A percentile compares a stretch with the other conserved stretches of the same genome.
phyloP scores from a whole-genome alignment of 257 asterid species.

The Euphrasia confusa region DNA sequence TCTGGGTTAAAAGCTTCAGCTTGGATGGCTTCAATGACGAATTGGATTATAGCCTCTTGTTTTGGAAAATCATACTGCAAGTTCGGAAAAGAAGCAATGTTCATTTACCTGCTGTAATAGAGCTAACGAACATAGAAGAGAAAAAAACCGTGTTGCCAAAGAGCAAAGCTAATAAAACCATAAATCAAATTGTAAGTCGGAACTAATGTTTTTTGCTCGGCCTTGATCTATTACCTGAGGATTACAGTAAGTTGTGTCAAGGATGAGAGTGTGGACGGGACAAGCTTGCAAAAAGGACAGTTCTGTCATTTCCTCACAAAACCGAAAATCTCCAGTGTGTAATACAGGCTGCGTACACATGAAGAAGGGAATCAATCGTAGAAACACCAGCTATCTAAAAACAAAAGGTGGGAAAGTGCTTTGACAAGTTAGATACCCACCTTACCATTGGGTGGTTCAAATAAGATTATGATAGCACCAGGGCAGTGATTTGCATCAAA shows the following conservation, averaged over 20 bases:
- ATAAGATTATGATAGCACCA: constrained; percentile 79
- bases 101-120: constrained; percentile 5
- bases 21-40: constrained; percentile 91
- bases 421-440: constrained; percentile 38
- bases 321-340: constrained; percentile 95
- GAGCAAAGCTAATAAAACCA: background rate
- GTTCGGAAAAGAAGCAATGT: constrained; percentile 13
- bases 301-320: constrained; percentile 64
- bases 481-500: constrained; percentile 99
- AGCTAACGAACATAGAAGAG: constrained; percentile 4
- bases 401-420: background rate
- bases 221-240: constrained; percentile 57
- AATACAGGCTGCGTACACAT: constrained; percentile 57
- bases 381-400: constrained; percentile 5
- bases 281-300: constrained; percentile 46
- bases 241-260: constrained; percentile 89
- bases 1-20: constrained; percentile 91
- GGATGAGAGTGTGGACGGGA: constrained; percentile 71
- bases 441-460: constrained; percentile 84
- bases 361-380: constrained; percentile 18
- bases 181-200: background rate
- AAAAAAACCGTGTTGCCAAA: background rate
- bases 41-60: constrained; percentile 83
- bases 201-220: background rate
- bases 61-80: constrained; percentile 94